These are phyloP conservation scores for Aspergillus vadensis DNA, from an alignment of 2,329 filamentous ascomycete species.

Conservation along the genomic window DNA sequence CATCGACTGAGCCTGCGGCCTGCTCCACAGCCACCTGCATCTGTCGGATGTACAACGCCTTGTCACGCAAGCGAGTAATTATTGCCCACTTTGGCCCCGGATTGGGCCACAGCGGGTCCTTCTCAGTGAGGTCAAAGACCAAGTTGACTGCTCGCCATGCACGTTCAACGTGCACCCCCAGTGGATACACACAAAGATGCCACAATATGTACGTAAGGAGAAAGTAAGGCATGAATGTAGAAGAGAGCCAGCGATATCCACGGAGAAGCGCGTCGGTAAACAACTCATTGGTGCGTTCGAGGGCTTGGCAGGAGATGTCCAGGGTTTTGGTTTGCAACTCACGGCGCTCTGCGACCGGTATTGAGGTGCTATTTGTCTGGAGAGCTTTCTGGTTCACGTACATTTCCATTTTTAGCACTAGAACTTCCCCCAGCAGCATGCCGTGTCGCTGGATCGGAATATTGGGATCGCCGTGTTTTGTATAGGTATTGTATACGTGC, in stretches of 20 bases:
- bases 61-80: conserved; percentile 20
- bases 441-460: conserved; percentile 49
- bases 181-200: conserved; percentile 46
- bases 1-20: not conserved
- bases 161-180: conserved; percentile 29
- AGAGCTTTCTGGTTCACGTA: conserved; percentile 29
- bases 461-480: conserved; percentile 55
- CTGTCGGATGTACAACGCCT: conserved; percentile 20
- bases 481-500: conserved; percentile 52
- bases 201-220: conserved; percentile 49
- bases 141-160: conserved; percentile 34
- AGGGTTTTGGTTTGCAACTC: conserved; percentile 21
- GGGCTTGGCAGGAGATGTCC: conserved; percentile 33
- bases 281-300: conserved; percentile 37
- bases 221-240: conserved; percentile 49
- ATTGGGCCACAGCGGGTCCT: conserved; percentile 22
- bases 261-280: conserved; percentile 43
- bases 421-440: conserved; percentile 28
- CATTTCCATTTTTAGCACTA: conserved; percentile 41
- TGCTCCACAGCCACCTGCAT: conserved; percentile 3
- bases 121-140: conserved; percentile 21
- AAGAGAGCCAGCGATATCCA: conserved; percentile 42
- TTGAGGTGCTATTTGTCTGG: not conserved
- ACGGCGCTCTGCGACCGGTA: not conserved
- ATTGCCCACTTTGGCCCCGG: conserved; percentile 29